Evolutionary conservation across 2,329 filamentous ascomycete genomes (phyloP), one percentile per base, ranked within the genome.

Genomic region (Ophiostoma triangulosporum): DNA sequence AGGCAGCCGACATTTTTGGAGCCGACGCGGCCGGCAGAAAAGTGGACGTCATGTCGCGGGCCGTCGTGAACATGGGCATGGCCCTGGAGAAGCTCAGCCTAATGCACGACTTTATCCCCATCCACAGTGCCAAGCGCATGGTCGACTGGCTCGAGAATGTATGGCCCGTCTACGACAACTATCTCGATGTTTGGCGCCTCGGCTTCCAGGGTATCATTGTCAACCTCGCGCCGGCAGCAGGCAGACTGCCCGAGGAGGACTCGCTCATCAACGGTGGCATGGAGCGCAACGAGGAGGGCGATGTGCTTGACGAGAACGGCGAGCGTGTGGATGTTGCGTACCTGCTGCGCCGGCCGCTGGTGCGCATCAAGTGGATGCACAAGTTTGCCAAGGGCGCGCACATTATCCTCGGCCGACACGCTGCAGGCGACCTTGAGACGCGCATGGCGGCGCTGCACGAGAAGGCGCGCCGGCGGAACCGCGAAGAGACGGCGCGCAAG

Each of bases 201-300:
- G 93, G 93, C 0, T 98, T 97, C 66, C 86, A 95, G 62, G 90
- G 95, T 64, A 81, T 98, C 20, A 82, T 97, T 50, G 88, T 98
- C 61, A 97, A 95, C 64, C 79, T 97, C 32, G 89, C 88, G 1
- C 86, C 88, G 7, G 78, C 81, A 4, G 68, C 70, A 1, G 70
- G 69, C 15, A 62, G 61, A 1, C 62, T 66, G 1, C 80, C 83
- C 32, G 80, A 84, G 48, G 74, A 80, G 36, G 75, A 81, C 58
- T 80, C 78, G 1, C 68, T 81, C 1, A 64, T 83, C 51, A 73
- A 78, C 57, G 43, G 75, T 1, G 46, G 75, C 1, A 70, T 78
- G 69, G 80, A 77, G 57, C 73, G 71, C 52, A 83, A 84, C 52
- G 76, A 77, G 54, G 72, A 83, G 53, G 83, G 85, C 22, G 82